phyloP scores from a whole-genome alignment of 495 filamentous ascomycete genomes.

The Daldinia vernicosa region DNA sequence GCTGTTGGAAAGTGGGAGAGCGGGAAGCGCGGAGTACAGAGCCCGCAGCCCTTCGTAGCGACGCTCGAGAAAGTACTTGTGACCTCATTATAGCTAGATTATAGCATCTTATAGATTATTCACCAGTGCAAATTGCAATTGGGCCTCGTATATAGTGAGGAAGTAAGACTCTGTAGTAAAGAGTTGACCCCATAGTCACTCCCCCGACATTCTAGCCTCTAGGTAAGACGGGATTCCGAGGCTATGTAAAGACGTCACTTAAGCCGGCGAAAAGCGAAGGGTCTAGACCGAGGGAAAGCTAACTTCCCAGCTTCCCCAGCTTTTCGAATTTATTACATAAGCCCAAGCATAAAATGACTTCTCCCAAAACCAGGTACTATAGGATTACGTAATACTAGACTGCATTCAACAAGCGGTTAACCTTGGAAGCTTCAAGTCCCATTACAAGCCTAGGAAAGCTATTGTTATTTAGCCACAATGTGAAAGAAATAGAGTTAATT shows the following conservation, averaged over 20 bases:
- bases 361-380: neutral
- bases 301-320: constrained; percentile 27
- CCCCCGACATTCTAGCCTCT: constrained; percentile 24
- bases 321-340: constrained; percentile 23
- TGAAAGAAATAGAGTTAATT: too few relatives aligned
- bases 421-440: too few relatives aligned
- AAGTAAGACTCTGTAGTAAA: neutral
- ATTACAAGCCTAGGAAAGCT: too few relatives aligned
- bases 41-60: constrained; percentile 30
- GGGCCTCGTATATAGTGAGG: neutral
- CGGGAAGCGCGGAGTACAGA: constrained; percentile 35
- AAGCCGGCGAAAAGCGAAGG: constrained; percentile 47
- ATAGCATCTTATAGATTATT: constrained; percentile 19
- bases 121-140: constrained; percentile 5
- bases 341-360: neutral
- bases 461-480: too few relatives aligned
- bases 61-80: constrained; percentile 30
- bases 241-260: constrained; percentile 45
- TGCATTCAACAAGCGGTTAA: too few relatives aligned
- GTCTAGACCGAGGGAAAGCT: constrained; percentile 18
- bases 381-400: neutral
- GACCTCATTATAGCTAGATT: constrained; percentile 38
- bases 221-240: constrained; percentile 37
- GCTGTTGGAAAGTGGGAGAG: constrained; percentile 12
- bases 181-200: constrained; percentile 3